phyloP scores from a whole-genome alignment of 495 filamentous ascomycete species.

The Darksidea phi region DNA sequence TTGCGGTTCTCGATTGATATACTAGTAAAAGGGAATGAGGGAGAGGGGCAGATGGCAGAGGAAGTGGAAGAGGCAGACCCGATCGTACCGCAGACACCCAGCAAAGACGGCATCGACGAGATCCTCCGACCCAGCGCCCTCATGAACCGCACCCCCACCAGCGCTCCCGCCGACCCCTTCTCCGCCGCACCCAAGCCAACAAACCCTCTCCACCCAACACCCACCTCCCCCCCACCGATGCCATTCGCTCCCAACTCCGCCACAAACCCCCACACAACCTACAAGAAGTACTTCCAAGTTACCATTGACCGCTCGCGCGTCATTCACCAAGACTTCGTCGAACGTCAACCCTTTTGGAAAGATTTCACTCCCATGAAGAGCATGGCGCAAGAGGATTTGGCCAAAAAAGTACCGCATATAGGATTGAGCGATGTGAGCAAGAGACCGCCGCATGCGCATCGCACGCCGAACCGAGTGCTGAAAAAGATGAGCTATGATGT shows the following conservation, averaged over 20 bases:
- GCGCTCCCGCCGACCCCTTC: not conserved
- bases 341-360: slow-evolving; percentile 44
- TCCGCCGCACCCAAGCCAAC: not conserved
- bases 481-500: slow-evolving; percentile 19
- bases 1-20: slow-evolving; percentile 42
- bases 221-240: slow-evolving; percentile 4
- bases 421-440: slow-evolving; percentile 42
- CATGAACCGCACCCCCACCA: slow-evolving; percentile 2
- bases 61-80: slow-evolving; percentile 2
- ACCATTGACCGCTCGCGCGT: slow-evolving; percentile 37
- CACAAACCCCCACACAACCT: not conserved
- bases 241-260: slow-evolving; percentile 5
- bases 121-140: slow-evolving; percentile 22
- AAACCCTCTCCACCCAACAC: not conserved
- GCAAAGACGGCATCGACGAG: slow-evolving; percentile 27
- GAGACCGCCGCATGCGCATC: slow-evolving; percentile 29
- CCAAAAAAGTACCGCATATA: slow-evolving; percentile 33
- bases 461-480: slow-evolving; percentile 33
- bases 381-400: slow-evolving; percentile 39
- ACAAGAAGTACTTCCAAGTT: slow-evolving; percentile 30
- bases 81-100: not conserved
- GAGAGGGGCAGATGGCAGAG: not conserved
- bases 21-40: not conserved
- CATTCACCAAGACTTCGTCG: slow-evolving; percentile 45
- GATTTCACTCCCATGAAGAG: slow-evolving; percentile 36